Percentiles rank a stretch among this genome's conserved stretches.
These are phyloP conservation scores for Streptanthus diversifolius DNA, from an alignment of 345 rosid species.

Conservation along the genomic window DNA sequence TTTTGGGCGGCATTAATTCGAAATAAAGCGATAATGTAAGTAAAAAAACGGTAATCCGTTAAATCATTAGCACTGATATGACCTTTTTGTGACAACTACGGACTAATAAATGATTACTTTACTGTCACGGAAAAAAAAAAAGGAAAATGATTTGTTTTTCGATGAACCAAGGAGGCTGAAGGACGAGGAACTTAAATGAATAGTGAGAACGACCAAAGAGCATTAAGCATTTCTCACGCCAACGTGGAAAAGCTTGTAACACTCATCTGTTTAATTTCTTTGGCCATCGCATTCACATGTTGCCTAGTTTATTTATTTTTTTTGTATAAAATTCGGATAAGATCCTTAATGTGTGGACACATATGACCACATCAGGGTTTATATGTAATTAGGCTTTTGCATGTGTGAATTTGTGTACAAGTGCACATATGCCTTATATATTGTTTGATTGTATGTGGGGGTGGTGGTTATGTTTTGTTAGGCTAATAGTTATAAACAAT, in stretches of 20 bases:
- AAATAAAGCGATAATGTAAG: not conserved
- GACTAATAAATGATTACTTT: conserved; percentile 15
- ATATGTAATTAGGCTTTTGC: not conserved
- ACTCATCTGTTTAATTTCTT: conserved; percentile 9
- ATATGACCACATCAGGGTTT: not conserved
- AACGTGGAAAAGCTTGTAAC: conserved; percentile 23
- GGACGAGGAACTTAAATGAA: conserved; percentile 3
- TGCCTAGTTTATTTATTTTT: not conserved
- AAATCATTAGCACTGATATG: not conserved
- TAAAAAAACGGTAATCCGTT: not conserved
- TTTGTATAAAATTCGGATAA: not conserved
- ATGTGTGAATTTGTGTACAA: not conserved
- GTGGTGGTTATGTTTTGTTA: not conserved
- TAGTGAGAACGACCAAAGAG: conserved; percentile 13
- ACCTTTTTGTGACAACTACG: not conserved
- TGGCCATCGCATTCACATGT: conserved; percentile 18
- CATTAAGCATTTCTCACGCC: conserved; percentile 1
- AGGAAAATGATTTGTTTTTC: not conserved
- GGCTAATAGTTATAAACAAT: not conserved
- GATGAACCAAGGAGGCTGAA: conserved; percentile 27
- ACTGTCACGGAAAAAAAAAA: not conserved
- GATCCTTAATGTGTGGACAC: not conserved
- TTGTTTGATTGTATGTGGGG: not conserved
- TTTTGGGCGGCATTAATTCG: not conserved
- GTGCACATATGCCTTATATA: not conserved